Base-by-base conservation (phyloP, 2,329 filamentous ascomycete genomes). In the Botrytis fabae region DNA sequence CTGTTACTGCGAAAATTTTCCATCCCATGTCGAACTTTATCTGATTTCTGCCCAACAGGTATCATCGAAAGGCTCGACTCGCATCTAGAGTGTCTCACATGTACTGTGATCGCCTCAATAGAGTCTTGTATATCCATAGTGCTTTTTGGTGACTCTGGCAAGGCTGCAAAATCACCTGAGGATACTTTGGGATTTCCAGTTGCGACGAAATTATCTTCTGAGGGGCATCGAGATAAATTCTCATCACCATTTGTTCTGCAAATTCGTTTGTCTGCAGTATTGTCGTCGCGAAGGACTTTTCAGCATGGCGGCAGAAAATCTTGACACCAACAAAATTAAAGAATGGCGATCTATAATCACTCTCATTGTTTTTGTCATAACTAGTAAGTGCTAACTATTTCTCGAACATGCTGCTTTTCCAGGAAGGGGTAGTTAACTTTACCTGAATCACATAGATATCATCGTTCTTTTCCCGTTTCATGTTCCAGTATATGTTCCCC, bases 281-380 rank as follows among this genome's bases (percentile, higher is more conserved):
- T 59, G 20, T 16, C 42, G 16, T 71, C 59, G 48, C n/a, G 4
- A 57, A 38, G 35, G 22, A 20, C 22, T 66, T 40, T 46, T 54
- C 35, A 57, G 10, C 35, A 69, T 69, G 70, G 22, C 62, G 62
- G 16, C 62, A 48, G 70, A 59, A 22, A 64, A 60, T 28, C n/a
- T 86, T 18, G 83, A 89, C 75, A 90, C 88, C 40, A 80, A 80
- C 65, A 82, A 85, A 76, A 93, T 93, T 78, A 86, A 81, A 71
- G 81, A 87, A 73, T 93, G 91, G 91, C 85, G 87, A 68, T 92
- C 91, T 25, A 93, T 93, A 68, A 82, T 93, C 73, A 93, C 91
- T 0, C 84, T 93, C 48, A 82, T 93, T 70, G 86, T 91, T 62
- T 93, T 93, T 78, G 83, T 93, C 48, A 61, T 92, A 59, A 91